phyloP scores from a whole-genome alignment of 2,329 filamentous ascomycete genomes.

The Neofusicoccum parvum region DNA sequence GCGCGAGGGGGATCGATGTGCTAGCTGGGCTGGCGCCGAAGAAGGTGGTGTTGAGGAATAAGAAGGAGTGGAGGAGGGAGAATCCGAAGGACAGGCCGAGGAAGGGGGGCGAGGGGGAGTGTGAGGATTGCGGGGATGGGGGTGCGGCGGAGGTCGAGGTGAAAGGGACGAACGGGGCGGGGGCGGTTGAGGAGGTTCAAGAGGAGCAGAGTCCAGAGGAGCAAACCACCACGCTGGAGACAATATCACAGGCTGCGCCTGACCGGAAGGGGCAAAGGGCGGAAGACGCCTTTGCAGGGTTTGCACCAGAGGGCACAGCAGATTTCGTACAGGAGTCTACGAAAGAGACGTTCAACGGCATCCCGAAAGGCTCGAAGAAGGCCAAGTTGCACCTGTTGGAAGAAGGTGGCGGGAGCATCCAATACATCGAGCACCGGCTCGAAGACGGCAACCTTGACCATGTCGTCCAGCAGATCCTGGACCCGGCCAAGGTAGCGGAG shows the following conservation, averaged over 20 bases:
- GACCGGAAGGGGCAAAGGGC: background rate
- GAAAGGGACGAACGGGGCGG: background rate
- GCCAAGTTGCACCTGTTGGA: conserved; percentile 47
- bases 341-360: background rate
- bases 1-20: conserved; percentile 83
- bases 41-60: conserved; percentile 75
- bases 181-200: background rate
- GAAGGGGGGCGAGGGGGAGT: conserved; percentile 24
- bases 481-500: conserved; percentile 37
- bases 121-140: conserved; percentile 12
- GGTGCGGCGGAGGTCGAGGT: background rate
- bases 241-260: background rate
- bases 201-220: background rate
- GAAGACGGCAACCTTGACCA: conserved; percentile 71
- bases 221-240: too few relatives aligned
- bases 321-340: background rate
- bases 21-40: conserved; percentile 74
- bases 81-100: conserved; percentile 34
- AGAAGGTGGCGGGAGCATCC: conserved; percentile 69
- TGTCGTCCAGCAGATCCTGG: conserved; percentile 65
- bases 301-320: background rate
- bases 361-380: conserved; percentile 21
- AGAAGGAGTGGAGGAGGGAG: conserved; percentile 69
- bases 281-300: background rate
- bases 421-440: conserved; percentile 75